Evolutionary conservation across 768 basidiomycete genomes (phyloP).

Genomic region (Boletus pseudo-olivaceus): DNA sequence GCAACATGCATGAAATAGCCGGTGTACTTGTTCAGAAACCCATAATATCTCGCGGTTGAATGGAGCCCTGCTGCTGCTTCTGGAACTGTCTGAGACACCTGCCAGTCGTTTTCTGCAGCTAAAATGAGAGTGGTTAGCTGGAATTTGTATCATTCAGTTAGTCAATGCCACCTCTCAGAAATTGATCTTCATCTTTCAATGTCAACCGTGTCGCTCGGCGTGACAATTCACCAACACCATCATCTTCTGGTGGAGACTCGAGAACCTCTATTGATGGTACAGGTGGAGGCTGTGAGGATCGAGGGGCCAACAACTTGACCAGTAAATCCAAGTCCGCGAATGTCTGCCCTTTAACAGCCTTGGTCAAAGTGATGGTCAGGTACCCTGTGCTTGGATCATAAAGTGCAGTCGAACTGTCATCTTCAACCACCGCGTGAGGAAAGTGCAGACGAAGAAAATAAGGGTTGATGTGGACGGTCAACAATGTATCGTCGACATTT

Average conservation of each 20-base stretch:
- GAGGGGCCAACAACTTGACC: conserved; percentile 72
- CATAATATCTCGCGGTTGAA: conserved; percentile 53
- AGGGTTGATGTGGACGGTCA: conserved; percentile 77
- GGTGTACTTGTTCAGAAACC: conserved; percentile 70
- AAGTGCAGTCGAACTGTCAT: conserved; percentile 59
- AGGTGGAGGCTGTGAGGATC: conserved; percentile 35
- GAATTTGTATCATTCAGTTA: neutral
- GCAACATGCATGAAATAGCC: conserved; percentile 72
- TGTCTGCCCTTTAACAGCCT: conserved; percentile 58
- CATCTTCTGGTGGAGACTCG: conserved; percentile 23
- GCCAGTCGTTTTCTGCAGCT: conserved; percentile 83
- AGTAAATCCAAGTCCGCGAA: conserved; percentile 80
- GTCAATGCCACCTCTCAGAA: conserved; percentile 47
- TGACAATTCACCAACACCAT: conserved; percentile 40
- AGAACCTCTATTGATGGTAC: conserved; percentile 59
- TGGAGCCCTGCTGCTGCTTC: conserved; percentile 37
- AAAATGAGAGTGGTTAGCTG: conserved; percentile 9
- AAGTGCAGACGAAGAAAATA: conserved; percentile 84
- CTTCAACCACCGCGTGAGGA: conserved; percentile 59
- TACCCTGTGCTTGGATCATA: conserved; percentile 82
- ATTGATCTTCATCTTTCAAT: conserved; percentile 50
- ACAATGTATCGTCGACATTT: conserved; percentile 63
- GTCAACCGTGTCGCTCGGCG: conserved; percentile 43
- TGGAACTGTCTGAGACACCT: conserved; percentile 60
- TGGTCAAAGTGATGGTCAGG: conserved; percentile 69